phyloP scores from a whole-genome alignment of 2,329 filamentous ascomycete species.

The Fusarium paranaense region DNA sequence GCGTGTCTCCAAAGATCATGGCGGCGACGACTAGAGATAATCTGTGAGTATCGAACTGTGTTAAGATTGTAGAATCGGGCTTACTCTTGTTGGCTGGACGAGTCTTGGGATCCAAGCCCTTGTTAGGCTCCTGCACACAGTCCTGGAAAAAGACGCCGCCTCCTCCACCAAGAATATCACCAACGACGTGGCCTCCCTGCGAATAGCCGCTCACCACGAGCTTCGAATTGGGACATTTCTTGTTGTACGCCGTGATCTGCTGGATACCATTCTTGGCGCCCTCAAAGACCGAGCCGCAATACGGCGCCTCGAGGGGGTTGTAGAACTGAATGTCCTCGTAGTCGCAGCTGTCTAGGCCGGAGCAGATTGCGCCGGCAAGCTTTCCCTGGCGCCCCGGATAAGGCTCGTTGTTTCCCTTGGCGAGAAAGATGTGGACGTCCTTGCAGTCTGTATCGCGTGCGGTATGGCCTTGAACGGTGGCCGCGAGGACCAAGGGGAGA shows the following conservation, averaged over 20 bases:
- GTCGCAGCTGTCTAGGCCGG: slow-evolving; percentile 44
- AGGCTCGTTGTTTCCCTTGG: slow-evolving; percentile 46
- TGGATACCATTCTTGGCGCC: slow-evolving; percentile 49
- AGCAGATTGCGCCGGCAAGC: slow-evolving; percentile 44
- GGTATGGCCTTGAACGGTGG: neutral
- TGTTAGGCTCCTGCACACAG: slow-evolving; percentile 42
- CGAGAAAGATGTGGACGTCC: slow-evolving; percentile 47
- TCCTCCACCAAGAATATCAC: slow-evolving; percentile 50
- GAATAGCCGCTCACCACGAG: slow-evolving; percentile 57
- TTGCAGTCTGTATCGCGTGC: slow-evolving; percentile 34
- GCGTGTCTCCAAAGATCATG: slow-evolving; percentile 50
- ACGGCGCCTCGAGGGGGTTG: slow-evolving; percentile 45
- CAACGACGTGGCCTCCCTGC: slow-evolving; percentile 55
- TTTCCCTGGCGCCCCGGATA: slow-evolving; percentile 47
- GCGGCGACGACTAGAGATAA: slow-evolving; percentile 45
- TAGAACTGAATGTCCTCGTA: slow-evolving; percentile 50
- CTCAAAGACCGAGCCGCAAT: slow-evolving; percentile 52
- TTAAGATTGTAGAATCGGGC: slow-evolving; percentile 6
- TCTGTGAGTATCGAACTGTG: neutral
- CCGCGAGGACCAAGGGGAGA: slow-evolving; percentile 14
- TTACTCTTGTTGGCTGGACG: slow-evolving; percentile 50
- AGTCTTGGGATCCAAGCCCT: slow-evolving; percentile 42
- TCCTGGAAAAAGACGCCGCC: slow-evolving; percentile 50
- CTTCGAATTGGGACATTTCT: slow-evolving; percentile 53
- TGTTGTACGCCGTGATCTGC: slow-evolving; percentile 55